Base-by-base conservation (phyloP, 495 filamentous ascomycete species). In the Daldinia grandis region DNA sequence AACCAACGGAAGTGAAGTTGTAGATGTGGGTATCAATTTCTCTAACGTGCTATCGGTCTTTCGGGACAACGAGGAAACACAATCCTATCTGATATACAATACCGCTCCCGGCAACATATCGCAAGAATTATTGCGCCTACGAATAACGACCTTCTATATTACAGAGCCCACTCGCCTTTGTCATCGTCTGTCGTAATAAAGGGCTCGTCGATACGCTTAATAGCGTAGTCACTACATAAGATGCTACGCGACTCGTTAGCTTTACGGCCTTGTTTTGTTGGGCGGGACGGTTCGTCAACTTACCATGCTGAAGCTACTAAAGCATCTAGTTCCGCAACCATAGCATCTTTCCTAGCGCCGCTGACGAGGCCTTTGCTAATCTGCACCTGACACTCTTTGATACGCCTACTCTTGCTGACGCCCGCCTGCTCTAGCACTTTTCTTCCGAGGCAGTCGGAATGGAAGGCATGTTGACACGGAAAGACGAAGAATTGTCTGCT, bases 381-480 rank as follows among this genome's bases (percentile, higher is more conserved):
- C 76, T 91, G 88, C 30, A 87, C 84, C 82, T 97, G 93, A 73
- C 96, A 81, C 79, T 98, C 95, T 38, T 87, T 86, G 56, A 99
- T 97, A 73, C 92, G 85, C 79, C 88, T 87, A 35, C 88, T 89
- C 83, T 91, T 95, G 25, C 87, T 91, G 27, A 91, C 84, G 3
- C 88, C 87, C 0, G 88, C 88, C 68, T 88, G 84, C 67, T 94
- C 92, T 50, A 97, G 81, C 0, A 98, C 93, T 71, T 91, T 90
- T 71, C 86, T 88, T 0, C 91, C 94, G 19, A 98, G 78, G 76
- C 96, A 99, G 73, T 98, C 95, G 65, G 91, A 92, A 76, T 99
- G 95, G 72, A 98, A 98, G 19, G 93, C 93, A 79, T 99, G 95
- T 82, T 98, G 95, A 78, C 95, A 99, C 0, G 95, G 94, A 76